Evolutionary conservation across 2,329 filamentous ascomycete genomes (phyloP).

Genomic region (Aspergillus caelatus): DNA sequence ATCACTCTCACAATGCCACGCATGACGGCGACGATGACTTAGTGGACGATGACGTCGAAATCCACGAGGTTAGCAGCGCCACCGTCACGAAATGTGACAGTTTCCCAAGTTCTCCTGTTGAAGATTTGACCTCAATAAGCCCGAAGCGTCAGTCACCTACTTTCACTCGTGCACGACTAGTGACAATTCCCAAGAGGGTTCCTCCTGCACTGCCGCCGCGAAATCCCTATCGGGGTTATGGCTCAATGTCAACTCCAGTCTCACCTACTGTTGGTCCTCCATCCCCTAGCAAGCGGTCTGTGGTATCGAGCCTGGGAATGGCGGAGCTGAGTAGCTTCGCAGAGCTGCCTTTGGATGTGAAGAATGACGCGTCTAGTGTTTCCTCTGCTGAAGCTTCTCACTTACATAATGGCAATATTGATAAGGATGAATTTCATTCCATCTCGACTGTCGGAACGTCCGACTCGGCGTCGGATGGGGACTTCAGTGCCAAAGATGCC

Average conservation of each 20-base stretch:
- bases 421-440: conserved; percentile 48
- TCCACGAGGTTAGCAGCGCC: conserved; percentile 56
- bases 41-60: conserved; percentile 31
- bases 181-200: conserved; percentile 80
- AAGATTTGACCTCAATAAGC: conserved; percentile 56
- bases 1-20: conserved; percentile 11
- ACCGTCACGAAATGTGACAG: conserved; percentile 52
- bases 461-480: conserved; percentile 20
- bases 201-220: conserved; percentile 76
- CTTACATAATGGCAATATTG: conserved; percentile 20
- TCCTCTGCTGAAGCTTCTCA: conserved; percentile 16
- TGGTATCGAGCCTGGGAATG: conserved; percentile 27
- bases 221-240: conserved; percentile 58
- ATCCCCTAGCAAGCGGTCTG: conserved; percentile 25
- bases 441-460: conserved; percentile 39
- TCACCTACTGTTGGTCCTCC: conserved; percentile 29
- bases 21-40: conserved; percentile 17
- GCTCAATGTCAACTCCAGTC: conserved; percentile 24
- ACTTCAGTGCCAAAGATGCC: conserved; percentile 10
- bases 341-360: conserved; percentile 20
- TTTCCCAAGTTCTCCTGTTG: conserved; percentile 30
- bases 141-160: conserved; percentile 66
- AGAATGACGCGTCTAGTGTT: conserved; percentile 17
- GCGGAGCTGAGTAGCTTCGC: conserved; percentile 20
- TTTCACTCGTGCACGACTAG: conserved; percentile 75